A percentile compares a stretch with the other conserved stretches of the same genome.
phyloP scores from a whole-genome alignment of 768 basidiomycete species.

The Suillus discolor region DNA sequence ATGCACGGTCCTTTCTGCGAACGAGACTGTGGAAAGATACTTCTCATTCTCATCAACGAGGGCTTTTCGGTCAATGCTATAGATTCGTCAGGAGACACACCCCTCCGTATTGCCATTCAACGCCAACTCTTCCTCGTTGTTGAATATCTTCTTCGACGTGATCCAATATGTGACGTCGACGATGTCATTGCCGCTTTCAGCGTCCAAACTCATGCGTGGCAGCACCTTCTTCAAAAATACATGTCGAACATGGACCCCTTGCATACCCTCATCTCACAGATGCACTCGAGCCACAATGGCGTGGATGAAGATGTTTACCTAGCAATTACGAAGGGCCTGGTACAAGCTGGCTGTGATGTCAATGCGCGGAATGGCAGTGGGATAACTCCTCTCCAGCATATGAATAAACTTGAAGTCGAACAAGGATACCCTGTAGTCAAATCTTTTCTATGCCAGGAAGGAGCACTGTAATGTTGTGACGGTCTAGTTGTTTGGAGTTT shows the following conservation, averaged over 20 bases:
- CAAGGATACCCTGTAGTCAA: background rate
- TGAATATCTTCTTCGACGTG: background rate
- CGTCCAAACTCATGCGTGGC: background rate
- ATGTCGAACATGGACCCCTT: background rate
- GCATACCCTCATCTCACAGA: constrained; percentile 1
- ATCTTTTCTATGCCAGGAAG: background rate
- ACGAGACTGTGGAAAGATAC: background rate
- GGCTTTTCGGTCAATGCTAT: background rate
- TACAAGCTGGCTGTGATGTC: constrained; percentile 14
- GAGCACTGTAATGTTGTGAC: background rate
- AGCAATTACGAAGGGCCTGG: constrained; percentile 9
- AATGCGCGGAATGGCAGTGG: background rate
- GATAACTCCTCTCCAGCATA: constrained; percentile 11
- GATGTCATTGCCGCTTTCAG: background rate
- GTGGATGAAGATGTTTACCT: background rate
- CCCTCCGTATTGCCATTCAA: constrained; percentile 1
- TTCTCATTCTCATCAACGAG: background rate
- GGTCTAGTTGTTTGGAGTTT: no score
- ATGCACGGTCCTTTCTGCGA: background rate
- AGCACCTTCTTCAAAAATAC: background rate
- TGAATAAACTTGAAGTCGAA: background rate
- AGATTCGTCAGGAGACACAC: background rate
- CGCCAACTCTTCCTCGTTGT: background rate
- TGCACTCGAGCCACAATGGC: background rate
- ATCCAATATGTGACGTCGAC: background rate